Evolutionary conservation across 2,329 filamentous ascomycete species (phyloP).

Genomic region (Penicillium sp.): DNA sequence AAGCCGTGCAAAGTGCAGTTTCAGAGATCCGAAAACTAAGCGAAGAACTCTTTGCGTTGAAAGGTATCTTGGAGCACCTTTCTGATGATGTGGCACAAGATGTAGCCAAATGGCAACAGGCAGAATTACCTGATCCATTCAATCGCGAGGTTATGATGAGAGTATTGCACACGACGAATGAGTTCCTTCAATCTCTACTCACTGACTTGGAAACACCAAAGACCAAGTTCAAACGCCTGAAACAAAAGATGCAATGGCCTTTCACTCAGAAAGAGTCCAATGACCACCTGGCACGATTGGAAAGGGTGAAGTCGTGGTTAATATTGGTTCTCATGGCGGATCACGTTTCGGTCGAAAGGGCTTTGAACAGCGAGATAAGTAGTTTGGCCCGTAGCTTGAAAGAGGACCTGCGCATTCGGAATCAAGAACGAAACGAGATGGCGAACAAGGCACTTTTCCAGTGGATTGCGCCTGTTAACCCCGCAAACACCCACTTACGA

Average conservation of each 20-base stretch:
- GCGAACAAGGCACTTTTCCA: slow-evolving; percentile 12
- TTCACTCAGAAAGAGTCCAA: slow-evolving; percentile 18
- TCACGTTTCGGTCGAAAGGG: too few relatives aligned
- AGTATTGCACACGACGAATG: slow-evolving; percentile 13
- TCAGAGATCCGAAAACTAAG: slow-evolving; percentile 18
- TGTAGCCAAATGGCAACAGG: background rate
- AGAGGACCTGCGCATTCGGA: slow-evolving; percentile 16
- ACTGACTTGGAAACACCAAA: slow-evolving; percentile 12
- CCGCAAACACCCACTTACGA: slow-evolving; percentile 14
- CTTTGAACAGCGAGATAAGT: slow-evolving; percentile 16
- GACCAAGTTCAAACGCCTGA: slow-evolving; percentile 15
- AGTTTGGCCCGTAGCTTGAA: slow-evolving; percentile 10
- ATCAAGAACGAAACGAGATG: slow-evolving; percentile 11
- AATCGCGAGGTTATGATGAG: slow-evolving; percentile 11
- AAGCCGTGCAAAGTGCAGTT: slow-evolving; percentile 15
- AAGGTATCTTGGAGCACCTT: slow-evolving; percentile 19
- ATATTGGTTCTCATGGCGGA: slow-evolving; percentile 23
- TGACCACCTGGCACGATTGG: slow-evolving; percentile 13
- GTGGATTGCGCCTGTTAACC: slow-evolving; percentile 22
- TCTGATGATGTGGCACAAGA: slow-evolving; percentile 2
- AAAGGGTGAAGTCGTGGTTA: slow-evolving; percentile 24
- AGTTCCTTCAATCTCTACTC: slow-evolving; percentile 14
- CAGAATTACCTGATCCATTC: slow-evolving; percentile 3
- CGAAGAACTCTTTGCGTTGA: slow-evolving; percentile 20
- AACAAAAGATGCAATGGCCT: slow-evolving; percentile 20